These are phyloP conservation scores for Fusarium coffeatum DNA, from an alignment of 2,329 filamentous ascomycete genomes.

Conservation along the genomic window DNA sequence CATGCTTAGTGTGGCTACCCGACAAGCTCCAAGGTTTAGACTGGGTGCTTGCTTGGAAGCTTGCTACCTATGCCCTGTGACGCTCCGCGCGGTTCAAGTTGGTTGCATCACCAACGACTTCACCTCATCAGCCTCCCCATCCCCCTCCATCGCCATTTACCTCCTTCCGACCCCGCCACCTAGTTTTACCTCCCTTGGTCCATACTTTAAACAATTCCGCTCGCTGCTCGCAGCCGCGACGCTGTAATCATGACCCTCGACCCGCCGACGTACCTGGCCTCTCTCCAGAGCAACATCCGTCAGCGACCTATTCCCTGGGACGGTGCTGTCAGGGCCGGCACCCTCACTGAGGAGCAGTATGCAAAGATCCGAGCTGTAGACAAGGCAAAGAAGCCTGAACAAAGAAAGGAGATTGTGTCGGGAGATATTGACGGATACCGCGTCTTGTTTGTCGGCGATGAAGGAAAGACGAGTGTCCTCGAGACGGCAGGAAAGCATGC, in stretches of 20 bases:
- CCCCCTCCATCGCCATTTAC: conserved; percentile 14
- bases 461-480: conserved; percentile 77
- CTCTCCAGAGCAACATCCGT: conserved; percentile 96
- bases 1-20: conserved; percentile 30
- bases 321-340: conserved; percentile 91
- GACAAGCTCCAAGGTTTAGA: conserved; percentile 25
- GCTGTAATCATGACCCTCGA: conserved; percentile 82
- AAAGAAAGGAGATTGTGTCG: conserved; percentile 85
- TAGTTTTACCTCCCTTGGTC: conserved; percentile 7
- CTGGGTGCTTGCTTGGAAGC: conserved; percentile 30
- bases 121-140: conserved; percentile 40
- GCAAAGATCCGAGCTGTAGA: conserved; percentile 97
- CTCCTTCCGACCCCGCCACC: conserved; percentile 14
- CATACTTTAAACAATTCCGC: conserved; percentile 25
- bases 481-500: conserved; percentile 86
- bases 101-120: conserved; percentile 49
- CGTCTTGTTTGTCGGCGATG: conserved; percentile 80
- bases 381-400: conserved; percentile 88
- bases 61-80: conserved; percentile 37
- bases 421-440: conserved; percentile 83
- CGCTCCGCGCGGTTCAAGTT: conserved; percentile 42
- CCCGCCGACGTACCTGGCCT: conserved; percentile 84
- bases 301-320: conserved; percentile 97
- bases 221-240: conserved; percentile 46
- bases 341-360: conserved; percentile 92